Conservation (phyloP, 257 asterid genomes). For the Przewalskia tangutica region DNA sequence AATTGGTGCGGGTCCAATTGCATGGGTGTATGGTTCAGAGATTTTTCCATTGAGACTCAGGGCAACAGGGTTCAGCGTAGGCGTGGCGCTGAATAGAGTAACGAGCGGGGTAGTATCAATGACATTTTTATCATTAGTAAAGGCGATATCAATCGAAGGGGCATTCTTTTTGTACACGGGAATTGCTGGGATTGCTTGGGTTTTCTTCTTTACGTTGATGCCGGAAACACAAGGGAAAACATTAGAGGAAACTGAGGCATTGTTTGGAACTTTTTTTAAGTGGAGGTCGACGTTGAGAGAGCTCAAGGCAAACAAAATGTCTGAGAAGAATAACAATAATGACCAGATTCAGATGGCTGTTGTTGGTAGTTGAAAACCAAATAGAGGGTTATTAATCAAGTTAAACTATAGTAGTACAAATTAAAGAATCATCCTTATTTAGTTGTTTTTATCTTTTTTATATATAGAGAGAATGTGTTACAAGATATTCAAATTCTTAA, state of each 20-base stretch:
- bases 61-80: slow-evolving; percentile 8
- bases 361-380: not conserved
- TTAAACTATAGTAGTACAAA: not conserved
- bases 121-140: slow-evolving; percentile 8
- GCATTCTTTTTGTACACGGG: slow-evolving; percentile 2
- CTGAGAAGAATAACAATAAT: not conserved
- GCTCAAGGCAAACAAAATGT: not conserved
- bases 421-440: not conserved
- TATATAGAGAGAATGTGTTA: no score
- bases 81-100: not conserved
- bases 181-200: slow-evolving; percentile 3
- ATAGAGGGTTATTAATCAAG: not conserved
- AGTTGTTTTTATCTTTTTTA: no score
- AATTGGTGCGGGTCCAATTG: slow-evolving; percentile 32
- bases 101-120: slow-evolving; percentile 1
- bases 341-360: not conserved
- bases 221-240: slow-evolving; percentile 13
- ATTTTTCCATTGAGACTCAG: slow-evolving; percentile 5
- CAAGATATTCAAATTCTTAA: not conserved
- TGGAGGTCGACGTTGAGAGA: slow-evolving; percentile 1
- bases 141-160: not conserved
- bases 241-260: not conserved
- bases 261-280: slow-evolving; percentile 9
- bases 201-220: not conserved
- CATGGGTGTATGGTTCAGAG: slow-evolving; percentile 24